Conservation (phyloP, 2,329 filamentous ascomycete species). For the Fusarium acutatum region DNA sequence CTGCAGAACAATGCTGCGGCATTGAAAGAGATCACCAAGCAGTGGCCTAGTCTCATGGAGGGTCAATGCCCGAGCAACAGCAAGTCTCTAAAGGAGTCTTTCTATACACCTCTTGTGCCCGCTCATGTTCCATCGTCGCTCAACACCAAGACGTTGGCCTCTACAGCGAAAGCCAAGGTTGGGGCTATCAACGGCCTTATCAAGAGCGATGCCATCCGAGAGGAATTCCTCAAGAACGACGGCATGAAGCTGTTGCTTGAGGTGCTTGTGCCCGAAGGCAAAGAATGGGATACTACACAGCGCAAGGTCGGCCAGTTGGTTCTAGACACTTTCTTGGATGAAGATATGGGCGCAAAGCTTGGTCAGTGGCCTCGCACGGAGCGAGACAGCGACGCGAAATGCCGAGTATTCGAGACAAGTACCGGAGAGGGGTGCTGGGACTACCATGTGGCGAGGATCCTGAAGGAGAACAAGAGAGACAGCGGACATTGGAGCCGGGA, state of each 20-base stretch:
- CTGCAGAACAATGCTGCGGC: slow-evolving; percentile 73
- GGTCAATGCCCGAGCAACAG: slow-evolving; percentile 48
- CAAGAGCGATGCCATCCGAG: slow-evolving; percentile 60
- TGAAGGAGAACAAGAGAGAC: slow-evolving; percentile 48
- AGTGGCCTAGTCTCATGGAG: slow-evolving; percentile 55
- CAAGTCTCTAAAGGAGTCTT: slow-evolving; percentile 46
- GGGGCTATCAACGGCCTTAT: slow-evolving; percentile 65
- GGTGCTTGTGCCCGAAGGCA: slow-evolving; percentile 58
- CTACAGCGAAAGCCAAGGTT: slow-evolving; percentile 52
- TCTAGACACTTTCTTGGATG: slow-evolving; percentile 73
- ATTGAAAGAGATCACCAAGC: slow-evolving; percentile 58
- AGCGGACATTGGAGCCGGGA: slow-evolving; percentile 58
- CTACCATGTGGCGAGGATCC: slow-evolving; percentile 57
- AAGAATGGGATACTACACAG: slow-evolving; percentile 60
- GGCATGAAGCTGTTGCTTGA: slow-evolving; percentile 65
- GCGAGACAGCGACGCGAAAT: slow-evolving; percentile 48
- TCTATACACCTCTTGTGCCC: slow-evolving; percentile 55
- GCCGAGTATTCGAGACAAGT: slow-evolving; percentile 42
- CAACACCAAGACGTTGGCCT: slow-evolving; percentile 38
- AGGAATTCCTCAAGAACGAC: slow-evolving; percentile 62
- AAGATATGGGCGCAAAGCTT: slow-evolving; percentile 66
- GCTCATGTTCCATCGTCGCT: slow-evolving; percentile 25
- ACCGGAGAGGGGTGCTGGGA: slow-evolving; percentile 67
- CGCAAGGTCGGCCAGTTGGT: slow-evolving; percentile 66
- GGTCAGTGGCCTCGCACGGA: slow-evolving; percentile 63